phyloP scores from a whole-genome alignment of 345 rosid genomes.

The Populus deltoides region DNA sequence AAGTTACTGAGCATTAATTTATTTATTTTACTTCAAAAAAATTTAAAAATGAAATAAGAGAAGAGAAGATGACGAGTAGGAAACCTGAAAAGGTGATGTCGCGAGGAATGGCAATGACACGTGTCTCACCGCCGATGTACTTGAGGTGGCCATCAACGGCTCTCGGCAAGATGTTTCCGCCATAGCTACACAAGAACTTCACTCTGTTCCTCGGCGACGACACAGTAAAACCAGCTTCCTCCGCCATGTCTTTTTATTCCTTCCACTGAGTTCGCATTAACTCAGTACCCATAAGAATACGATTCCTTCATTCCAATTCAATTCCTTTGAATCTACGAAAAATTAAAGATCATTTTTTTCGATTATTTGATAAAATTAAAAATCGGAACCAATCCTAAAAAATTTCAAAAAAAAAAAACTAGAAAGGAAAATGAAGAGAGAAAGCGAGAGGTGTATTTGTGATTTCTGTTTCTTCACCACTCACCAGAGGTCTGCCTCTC shows the following conservation, averaged over 20 bases:
- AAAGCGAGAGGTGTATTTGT: no score
- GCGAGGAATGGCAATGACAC: conserved; percentile 61
- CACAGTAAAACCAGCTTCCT: conserved; percentile 10
- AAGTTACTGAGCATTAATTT: no score
- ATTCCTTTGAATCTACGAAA: not conserved
- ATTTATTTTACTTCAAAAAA: no score
- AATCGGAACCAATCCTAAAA: no score
- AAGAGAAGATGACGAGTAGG: not conserved
- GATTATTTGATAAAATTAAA: no score
- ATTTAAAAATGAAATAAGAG: not conserved
- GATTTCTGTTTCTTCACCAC: no score
- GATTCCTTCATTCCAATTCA: not conserved
- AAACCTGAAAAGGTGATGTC: conserved; percentile 60
- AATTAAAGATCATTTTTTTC: no score
- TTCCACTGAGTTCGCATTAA: not conserved
- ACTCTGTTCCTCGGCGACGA: conserved; percentile 43
- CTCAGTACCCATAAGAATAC: not conserved
- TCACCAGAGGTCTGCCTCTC: no score
- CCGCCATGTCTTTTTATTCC: conserved; percentile 11
- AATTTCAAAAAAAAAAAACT: no score
- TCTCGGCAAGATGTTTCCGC: conserved; percentile 81
- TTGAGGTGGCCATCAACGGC: conserved; percentile 65
- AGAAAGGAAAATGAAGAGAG: no score
- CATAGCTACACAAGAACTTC: conserved; percentile 81
- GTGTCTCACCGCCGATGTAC: conserved; percentile 92